phyloP scores from a whole-genome alignment of 371 early-diverging fungal species.

The Paramicrosporidium saccamoebae region DNA sequence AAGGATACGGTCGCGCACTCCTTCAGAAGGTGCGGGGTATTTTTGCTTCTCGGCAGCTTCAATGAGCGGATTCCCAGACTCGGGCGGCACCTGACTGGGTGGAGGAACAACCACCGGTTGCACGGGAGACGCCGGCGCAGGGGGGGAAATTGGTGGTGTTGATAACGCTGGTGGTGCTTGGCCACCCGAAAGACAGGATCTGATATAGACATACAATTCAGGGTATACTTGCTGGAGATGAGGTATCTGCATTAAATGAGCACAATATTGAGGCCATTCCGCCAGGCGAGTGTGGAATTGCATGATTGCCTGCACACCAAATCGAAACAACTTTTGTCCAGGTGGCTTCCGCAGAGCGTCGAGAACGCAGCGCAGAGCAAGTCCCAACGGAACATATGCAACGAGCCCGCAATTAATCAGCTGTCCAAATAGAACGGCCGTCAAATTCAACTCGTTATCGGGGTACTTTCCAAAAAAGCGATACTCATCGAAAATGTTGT shows the following conservation, averaged over 20 bases:
- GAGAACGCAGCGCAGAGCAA: constrained; percentile 43
- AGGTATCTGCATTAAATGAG: constrained; percentile 33
- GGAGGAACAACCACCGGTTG: constrained; percentile 1
- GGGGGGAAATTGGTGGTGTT: no score
- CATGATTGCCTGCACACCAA: constrained; percentile 49
- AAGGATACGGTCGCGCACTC: constrained; percentile 55
- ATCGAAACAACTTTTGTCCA: constrained; percentile 45
- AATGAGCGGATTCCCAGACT: constrained; percentile 1
- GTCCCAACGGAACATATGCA: constrained; percentile 23
- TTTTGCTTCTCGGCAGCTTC: no score
- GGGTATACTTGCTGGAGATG: constrained; percentile 35
- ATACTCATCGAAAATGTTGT: constrained; percentile 68
- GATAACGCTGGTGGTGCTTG: no score
- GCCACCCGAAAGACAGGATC: no score
- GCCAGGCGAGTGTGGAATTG: constrained; percentile 43
- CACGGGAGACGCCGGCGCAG: constrained; percentile 1
- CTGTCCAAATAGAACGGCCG: constrained; percentile 52
- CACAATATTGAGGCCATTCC: constrained; percentile 68
- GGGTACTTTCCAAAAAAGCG: constrained; percentile 73
- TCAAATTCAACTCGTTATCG: constrained; percentile 54
- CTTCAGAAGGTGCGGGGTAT: constrained; percentile 35
- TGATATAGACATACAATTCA: constrained; percentile 20
- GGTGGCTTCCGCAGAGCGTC: constrained; percentile 44
- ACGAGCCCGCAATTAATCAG: constrained; percentile 53
- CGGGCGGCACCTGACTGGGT: neutral